phyloP scores from a whole-genome alignment of 1,139 yeast genomes.

The Nakaseomyces delphensis region DNA sequence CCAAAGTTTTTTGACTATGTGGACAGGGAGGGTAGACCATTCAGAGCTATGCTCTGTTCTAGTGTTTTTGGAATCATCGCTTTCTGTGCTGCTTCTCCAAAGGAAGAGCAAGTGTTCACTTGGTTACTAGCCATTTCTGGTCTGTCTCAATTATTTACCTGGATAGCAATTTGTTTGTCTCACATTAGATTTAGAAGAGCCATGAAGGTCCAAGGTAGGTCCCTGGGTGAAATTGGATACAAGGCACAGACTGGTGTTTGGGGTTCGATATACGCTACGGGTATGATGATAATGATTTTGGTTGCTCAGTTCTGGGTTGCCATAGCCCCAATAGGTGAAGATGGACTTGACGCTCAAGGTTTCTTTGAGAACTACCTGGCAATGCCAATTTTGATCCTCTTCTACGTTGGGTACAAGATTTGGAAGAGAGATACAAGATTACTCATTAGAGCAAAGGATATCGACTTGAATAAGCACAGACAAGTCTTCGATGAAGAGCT shows the following conservation, averaged over 20 bases:
- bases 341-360: conserved; percentile 35
- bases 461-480: conserved; percentile 62
- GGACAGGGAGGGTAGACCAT: conserved; percentile 54
- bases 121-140: conserved; percentile 58
- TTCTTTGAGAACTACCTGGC: conserved; percentile 56
- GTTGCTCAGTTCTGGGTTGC: conserved; percentile 60
- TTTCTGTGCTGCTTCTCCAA: conserved; percentile 46
- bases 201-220: conserved; percentile 44
- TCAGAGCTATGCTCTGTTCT: conserved; percentile 42
- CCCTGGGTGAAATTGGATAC: conserved; percentile 41
- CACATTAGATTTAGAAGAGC: conserved; percentile 54
- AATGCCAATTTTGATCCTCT: conserved; percentile 46
- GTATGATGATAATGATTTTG: conserved; percentile 39
- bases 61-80: conserved; percentile 44
- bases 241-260: conserved; percentile 43
- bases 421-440: conserved; percentile 46
- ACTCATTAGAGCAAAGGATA: conserved; percentile 41
- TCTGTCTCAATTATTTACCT: conserved; percentile 50
- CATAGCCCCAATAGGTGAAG: conserved; percentile 49
- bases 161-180: conserved; percentile 50
- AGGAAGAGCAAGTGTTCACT: conserved; percentile 44
- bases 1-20: conserved; percentile 49
- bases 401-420: conserved; percentile 45
- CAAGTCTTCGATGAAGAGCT: conserved; percentile 59
- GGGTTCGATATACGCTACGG: conserved; percentile 42